phyloP scores from a whole-genome alignment of 331 rosid species.

The Cucumis variabilis region DNA sequence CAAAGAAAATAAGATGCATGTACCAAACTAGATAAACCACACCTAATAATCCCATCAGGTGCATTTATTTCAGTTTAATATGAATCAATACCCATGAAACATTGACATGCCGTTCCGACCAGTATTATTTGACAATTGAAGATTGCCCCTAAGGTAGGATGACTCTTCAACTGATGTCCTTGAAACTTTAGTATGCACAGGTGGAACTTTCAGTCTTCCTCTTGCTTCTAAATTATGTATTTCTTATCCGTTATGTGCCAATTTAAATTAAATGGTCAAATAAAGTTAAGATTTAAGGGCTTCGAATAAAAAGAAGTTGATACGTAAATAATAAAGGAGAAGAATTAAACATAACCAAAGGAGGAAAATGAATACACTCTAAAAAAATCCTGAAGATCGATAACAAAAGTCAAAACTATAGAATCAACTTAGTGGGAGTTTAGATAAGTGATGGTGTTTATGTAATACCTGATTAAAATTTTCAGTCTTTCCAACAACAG shows the following conservation, averaged over 20 bases:
- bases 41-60: neutral
- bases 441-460: neutral
- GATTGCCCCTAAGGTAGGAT: slow-evolving; percentile 41
- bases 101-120: slow-evolving; percentile 72
- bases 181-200: slow-evolving; percentile 40
- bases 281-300: no score
- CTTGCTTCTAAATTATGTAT: no score
- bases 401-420: neutral
- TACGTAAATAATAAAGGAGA: no score
- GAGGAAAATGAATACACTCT: no score
- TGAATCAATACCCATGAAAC: slow-evolving; percentile 72
- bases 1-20: neutral
- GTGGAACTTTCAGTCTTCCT: slow-evolving; percentile 45
- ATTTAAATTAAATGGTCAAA: no score
- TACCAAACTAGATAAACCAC: neutral
- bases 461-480: slow-evolving; percentile 56
- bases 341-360: no score
- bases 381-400: neutral
- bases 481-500: slow-evolving; percentile 39
- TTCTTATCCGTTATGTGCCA: no score
- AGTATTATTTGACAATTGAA: slow-evolving; percentile 44
- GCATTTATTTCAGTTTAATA: neutral
- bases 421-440: neutral
- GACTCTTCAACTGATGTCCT: slow-evolving; percentile 42
- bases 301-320: no score